Percentiles rank a stretch among this genome's conserved stretches.
phyloP scores from a whole-genome alignment of 441 rosid species.

The Manihot esculenta region DNA sequence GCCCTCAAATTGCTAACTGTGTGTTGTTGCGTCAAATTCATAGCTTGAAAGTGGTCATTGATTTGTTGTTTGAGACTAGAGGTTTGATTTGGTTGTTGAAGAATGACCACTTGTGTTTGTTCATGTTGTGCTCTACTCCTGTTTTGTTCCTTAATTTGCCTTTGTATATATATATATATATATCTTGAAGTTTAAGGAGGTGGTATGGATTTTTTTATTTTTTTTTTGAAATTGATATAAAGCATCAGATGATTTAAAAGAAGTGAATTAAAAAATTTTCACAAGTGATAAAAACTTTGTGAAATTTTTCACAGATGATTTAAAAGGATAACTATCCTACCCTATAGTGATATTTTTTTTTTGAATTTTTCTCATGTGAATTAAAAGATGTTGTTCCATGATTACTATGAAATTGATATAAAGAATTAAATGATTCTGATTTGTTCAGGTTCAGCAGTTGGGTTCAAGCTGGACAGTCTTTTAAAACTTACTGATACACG shows the following conservation, averaged over 20 bases:
- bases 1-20: background rate
- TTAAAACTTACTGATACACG: slow-evolving; percentile 91
- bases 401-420: background rate
- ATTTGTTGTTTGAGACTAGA: background rate
- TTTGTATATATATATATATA: no score
- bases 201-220: no score
- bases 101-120: background rate
- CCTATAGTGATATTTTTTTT: no score
- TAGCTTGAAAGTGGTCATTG: background rate
- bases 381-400: background rate
- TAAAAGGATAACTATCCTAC: no score
- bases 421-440: slow-evolving; percentile 25
- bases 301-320: no score
- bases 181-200: no score
- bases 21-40: background rate
- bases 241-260: no score
- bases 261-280: no score
- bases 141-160: background rate
- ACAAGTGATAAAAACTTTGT: no score
- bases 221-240: no score
- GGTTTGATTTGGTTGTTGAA: background rate
- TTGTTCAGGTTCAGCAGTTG: slow-evolving; percentile 89
- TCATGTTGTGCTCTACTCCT: background rate
- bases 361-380: no score
- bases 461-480: slow-evolving; percentile 98